These are phyloP conservation scores for Fremontodendron californicum DNA, from an alignment of 345 rosid genomes.

Conservation along the genomic window DNA sequence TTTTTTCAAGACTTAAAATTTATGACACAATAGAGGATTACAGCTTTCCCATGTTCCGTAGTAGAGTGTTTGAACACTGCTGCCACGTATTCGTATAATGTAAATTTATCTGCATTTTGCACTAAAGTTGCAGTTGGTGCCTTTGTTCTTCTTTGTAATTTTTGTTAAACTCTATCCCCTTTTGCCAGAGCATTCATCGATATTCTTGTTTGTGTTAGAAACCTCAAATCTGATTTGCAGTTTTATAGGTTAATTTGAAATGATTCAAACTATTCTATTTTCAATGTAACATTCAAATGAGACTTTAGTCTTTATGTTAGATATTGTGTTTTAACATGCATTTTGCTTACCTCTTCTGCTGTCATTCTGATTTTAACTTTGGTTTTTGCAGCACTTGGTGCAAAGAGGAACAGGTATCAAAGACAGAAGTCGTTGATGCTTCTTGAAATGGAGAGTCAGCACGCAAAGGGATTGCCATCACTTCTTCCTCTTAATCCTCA, in stretches of 20 bases:
- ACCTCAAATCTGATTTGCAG: background rate
- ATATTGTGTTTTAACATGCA: background rate
- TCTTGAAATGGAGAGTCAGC: constrained; percentile 96
- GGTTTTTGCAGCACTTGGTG: constrained; percentile 53
- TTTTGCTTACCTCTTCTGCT: background rate
- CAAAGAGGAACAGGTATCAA: constrained; percentile 89
- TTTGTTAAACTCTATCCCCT: background rate
- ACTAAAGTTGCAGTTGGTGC: background rate
- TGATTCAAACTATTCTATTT: background rate
- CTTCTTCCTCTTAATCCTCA: constrained; percentile 58
- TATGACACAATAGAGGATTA: background rate
- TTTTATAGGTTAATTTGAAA: background rate
- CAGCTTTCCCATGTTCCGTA: background rate
- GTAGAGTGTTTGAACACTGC: background rate
- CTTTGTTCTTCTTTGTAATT: background rate
- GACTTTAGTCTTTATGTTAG: background rate
- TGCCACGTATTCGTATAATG: background rate
- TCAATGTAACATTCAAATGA: background rate
- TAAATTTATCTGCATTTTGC: background rate
- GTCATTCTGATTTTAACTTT: background rate
- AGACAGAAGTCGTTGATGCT: constrained; percentile 92
- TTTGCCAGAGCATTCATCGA: background rate
- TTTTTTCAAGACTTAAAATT: background rate
- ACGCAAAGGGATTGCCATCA: constrained; percentile 83
- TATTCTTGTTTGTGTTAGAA: background rate